Percentiles rank a stretch among this genome's conserved stretches.
Conservation (phyloP, 352 stramenopile genomes). For the Globisporangium orthogonon region DNA sequence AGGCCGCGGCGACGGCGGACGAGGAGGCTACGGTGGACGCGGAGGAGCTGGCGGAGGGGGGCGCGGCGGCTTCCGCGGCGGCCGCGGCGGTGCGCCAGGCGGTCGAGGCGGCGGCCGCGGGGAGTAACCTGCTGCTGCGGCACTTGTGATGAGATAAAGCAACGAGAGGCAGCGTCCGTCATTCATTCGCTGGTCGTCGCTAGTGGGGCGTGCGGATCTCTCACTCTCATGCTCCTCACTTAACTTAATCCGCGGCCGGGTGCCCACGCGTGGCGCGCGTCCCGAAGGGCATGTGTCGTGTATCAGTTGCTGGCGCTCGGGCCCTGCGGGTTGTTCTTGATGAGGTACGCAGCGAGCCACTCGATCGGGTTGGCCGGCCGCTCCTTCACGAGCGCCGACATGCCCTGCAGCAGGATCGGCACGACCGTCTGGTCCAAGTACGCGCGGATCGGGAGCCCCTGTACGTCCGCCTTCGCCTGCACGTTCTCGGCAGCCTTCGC, state of each 20-base stretch:
- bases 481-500: constrained; percentile 67
- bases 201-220: too few species aligned
- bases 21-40: constrained; percentile 35
- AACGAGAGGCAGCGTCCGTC: too few species aligned
- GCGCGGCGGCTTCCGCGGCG: constrained; percentile 18
- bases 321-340: constrained; percentile 95
- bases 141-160: too few species aligned
- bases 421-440: constrained; percentile 99
- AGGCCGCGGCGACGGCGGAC: constrained; percentile 22
- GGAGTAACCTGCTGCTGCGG: background rate
- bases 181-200: background rate
- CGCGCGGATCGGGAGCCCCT: constrained; percentile 93
- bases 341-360: constrained; percentile 94
- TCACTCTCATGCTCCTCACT: background rate
- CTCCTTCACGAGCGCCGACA: constrained; percentile 97
- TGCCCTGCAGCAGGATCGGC: constrained; percentile 97
- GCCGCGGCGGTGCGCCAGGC: constrained; percentile 11
- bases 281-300: too few species aligned
- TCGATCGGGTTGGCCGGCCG: constrained; percentile 95
- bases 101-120: constrained; percentile 16
- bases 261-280: too few species aligned
- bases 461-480: constrained; percentile 89
- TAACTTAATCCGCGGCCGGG: background rate
- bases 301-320: constrained; percentile 29
- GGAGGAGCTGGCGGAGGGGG: constrained; percentile 23